Evolutionary conservation across 148 eudicot genomes (phyloP).

Genomic region (Chenopodium album): DNA sequence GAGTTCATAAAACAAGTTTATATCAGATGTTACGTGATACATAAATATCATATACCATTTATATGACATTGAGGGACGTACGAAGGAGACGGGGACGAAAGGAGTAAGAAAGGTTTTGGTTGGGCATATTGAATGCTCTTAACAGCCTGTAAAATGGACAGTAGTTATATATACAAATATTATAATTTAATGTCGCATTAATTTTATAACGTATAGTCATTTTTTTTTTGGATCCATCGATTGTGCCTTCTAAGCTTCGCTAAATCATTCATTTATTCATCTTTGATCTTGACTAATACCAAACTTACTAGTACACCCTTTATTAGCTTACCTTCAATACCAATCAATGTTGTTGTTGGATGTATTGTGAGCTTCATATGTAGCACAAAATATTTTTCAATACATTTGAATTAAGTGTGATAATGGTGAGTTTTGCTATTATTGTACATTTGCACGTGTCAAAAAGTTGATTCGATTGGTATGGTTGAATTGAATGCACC

Average conservation of each 20-base stretch:
- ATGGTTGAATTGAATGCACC: too few relatives aligned
- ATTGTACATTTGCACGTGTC: background rate
- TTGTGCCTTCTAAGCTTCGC: slow-evolving; percentile 6
- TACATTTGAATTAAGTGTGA: background rate
- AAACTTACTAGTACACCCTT: background rate
- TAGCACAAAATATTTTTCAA: background rate
- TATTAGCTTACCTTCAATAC: background rate
- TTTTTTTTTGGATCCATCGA: slow-evolving; percentile 11
- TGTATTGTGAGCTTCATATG: background rate
- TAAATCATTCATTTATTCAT: background rate
- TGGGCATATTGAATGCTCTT: slow-evolving; percentile 13
- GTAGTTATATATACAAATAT: background rate
- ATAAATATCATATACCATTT: background rate
- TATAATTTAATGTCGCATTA: background rate
- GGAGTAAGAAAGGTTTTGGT: background rate
- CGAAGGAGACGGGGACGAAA: background rate
- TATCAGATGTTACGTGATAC: background rate
- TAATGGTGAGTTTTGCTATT: background rate
- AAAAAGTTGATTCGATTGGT: background rate
- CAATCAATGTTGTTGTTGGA: slow-evolving; percentile 5
- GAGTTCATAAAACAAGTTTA: background rate
- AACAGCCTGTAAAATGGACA: slow-evolving; percentile 9
- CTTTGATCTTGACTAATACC: slow-evolving; percentile 23
- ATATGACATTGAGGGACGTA: background rate
- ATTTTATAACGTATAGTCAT: background rate